Base-by-base conservation (phyloP, 768 basidiomycete genomes). In the Hygrocybe punicea region DNA sequence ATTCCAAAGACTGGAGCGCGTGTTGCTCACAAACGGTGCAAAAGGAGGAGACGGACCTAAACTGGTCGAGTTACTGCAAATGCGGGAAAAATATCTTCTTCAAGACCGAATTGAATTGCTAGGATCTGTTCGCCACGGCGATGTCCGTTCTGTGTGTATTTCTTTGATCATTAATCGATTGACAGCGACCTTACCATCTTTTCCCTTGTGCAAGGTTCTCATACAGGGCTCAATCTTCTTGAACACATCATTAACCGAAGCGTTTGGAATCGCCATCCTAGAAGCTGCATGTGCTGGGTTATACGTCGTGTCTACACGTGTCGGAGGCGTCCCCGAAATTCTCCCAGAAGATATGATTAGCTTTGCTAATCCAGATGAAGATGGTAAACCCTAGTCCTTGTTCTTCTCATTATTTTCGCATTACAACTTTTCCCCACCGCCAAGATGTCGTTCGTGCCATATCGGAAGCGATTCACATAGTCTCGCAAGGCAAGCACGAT, bases 11-110 rank as follows among this genome's bases (percentile, higher is more conserved):
- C 42, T n/a, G 52, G 56, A 23, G 45, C 19, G 52, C 35, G 45
- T 19, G 21, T 23, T 34, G 25, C 21, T 39, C 44, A 57, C n/a
- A 23, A 51, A 42, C 35, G 4, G 8, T 56, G 42, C n/a, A 1
- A 63, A n/a, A 93, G 93, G 93, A 1, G 97, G 97, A 1, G 90
- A 94, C 62, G 97, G 97, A 0, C 96, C 97, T 0, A 98, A 98
- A 68, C 81, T 96, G 61, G 89, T 95, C 35, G 93, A 98, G 60
- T 75, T 99, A 6, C 81, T 97, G 13, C 97, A 98, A 75, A 96
- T 96, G 87, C 81, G 95, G 6, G 96, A 99, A 73, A 92, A 89
- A 56, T 75, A 96, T 65, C 77, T 84, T 17, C 79, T 98, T 1
- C 93, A 96, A 70, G 95, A 97, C 64, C 83, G 92, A 8, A 91